These are phyloP conservation scores for Collybia nuda DNA, from an alignment of 768 basidiomycete species.

Conservation along the genomic window DNA sequence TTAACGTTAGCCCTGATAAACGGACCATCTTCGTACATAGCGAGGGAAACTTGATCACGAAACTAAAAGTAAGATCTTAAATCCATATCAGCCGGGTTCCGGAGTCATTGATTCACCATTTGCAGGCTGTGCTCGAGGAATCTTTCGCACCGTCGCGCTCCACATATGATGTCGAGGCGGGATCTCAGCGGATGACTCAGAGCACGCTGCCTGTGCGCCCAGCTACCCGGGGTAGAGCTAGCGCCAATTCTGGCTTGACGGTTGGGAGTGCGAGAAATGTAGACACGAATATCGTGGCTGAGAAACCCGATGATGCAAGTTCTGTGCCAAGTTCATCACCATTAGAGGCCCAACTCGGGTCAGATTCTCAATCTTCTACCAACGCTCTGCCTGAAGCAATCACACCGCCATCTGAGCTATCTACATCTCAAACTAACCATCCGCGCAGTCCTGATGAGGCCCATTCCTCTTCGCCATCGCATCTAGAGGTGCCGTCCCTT, in stretches of 20 bases:
- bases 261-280: neutral
- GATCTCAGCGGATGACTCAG: constrained; percentile 15
- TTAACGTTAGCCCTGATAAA: constrained; percentile 97
- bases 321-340: too few species aligned
- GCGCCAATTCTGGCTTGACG: neutral
- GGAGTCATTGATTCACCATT: neutral
- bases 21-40: constrained; percentile 91
- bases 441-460: too few species aligned
- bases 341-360: too few species aligned
- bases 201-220: constrained; percentile 12
- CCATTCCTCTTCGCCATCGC: too few species aligned
- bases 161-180: constrained; percentile 55
- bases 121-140: constrained; percentile 66
- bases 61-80: constrained; percentile 60
- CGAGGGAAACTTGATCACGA: constrained; percentile 75
- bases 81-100: neutral
- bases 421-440: too few species aligned
- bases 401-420: too few species aligned
- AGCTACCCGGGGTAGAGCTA: neutral
- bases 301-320: too few species aligned
- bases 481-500: too few species aligned
- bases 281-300: neutral
- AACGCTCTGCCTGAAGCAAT: too few species aligned
- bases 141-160: constrained; percentile 71
- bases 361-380: too few species aligned